phyloP scores from a whole-genome alignment of 2,329 filamentous ascomycete genomes.

The Botrytis tulipae region DNA sequence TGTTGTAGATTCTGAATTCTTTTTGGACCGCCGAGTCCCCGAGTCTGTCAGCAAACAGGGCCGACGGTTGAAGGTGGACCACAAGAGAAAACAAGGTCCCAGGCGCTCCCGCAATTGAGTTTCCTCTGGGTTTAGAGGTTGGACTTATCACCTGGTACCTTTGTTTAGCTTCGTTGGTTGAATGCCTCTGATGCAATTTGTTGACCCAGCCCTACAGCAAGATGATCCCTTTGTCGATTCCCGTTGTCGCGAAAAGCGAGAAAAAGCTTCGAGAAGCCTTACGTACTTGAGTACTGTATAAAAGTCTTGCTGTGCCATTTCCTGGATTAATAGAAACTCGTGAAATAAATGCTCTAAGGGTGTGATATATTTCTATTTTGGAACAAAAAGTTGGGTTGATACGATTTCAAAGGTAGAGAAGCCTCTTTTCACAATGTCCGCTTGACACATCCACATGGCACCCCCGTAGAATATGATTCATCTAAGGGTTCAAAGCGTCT shows the following conservation, averaged over 20 bases:
- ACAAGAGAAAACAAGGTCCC: neutral
- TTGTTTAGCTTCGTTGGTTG: conserved; percentile 7
- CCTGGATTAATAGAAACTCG: neutral
- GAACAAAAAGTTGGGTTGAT: neutral
- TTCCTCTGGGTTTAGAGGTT: neutral
- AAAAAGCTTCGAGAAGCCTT: conserved; percentile 22
- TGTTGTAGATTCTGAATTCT: neutral
- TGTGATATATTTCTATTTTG: conserved; percentile 1
- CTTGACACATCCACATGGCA: conserved; percentile 30
- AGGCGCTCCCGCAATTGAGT: neutral
- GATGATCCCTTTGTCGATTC: conserved; percentile 1
- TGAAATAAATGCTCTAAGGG: neutral
- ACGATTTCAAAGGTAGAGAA: conserved; percentile 8
- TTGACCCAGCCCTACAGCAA: conserved; percentile 14
- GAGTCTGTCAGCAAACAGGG: conserved; percentile 1
- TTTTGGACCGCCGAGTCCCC: neutral
- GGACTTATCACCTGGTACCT: neutral
- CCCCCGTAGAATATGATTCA: conserved; percentile 20
- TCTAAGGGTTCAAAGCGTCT: conserved; percentile 4
- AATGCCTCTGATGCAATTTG: neutral
- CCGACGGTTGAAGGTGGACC: neutral
- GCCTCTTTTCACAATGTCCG: conserved; percentile 3
- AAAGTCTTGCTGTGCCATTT: neutral
- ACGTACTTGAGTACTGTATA: neutral
- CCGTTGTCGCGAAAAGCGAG: neutral